Base-by-base conservation (phyloP, 768 basidiomycete genomes). In the Lentinula sp. region DNA sequence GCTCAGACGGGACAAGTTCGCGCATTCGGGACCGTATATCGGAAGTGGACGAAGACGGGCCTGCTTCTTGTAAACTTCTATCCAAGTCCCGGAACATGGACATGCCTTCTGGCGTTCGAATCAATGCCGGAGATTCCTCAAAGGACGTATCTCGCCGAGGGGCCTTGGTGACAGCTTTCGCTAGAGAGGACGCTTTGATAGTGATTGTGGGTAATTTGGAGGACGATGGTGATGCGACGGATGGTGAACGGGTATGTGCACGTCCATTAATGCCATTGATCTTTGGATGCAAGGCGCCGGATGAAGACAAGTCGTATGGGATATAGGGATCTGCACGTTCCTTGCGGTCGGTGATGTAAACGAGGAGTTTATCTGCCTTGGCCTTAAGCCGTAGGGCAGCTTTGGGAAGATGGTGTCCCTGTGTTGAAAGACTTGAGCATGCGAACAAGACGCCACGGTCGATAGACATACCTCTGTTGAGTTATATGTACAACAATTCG, bases 401-500 rank as follows among this genome's bases (percentile, higher is more conserved):
- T 58, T 81, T 82, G 48, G 94, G 86, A 48, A 99, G 82, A 1
- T 93, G 96, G 70, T 99, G 96, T 60, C 85, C 85, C 94, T 97
- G 72, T 13, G 28, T 18, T n/a, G 6, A n/a, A 13, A 28, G 28
- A 28, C 28, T 15, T 54, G 33, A 54, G 20, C 5, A 18, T 12
- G 18, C 37, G 32, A 15, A 28, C 39, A 55, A 32, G 20, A 37
- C 32, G 35, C 20, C 35, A 20, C 53, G 37, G 18, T 18, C 37
- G 39, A 41, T 60, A 49, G n/a, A 81, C 89, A 62, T 66, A 93
- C 95, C 78, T 94, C 90, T 10, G 87, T 82, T 16, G 91, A 88
- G 72, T 99, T 99, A 73, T 98, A 98, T 5, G 82, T 86, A 64
- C 89, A 83, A 73, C 96, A 98, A 65, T 98, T 99, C 50, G 86